phyloP scores from a whole-genome alignment of 2,329 filamentous ascomycete genomes.

The Trichoderma polysporum region DNA sequence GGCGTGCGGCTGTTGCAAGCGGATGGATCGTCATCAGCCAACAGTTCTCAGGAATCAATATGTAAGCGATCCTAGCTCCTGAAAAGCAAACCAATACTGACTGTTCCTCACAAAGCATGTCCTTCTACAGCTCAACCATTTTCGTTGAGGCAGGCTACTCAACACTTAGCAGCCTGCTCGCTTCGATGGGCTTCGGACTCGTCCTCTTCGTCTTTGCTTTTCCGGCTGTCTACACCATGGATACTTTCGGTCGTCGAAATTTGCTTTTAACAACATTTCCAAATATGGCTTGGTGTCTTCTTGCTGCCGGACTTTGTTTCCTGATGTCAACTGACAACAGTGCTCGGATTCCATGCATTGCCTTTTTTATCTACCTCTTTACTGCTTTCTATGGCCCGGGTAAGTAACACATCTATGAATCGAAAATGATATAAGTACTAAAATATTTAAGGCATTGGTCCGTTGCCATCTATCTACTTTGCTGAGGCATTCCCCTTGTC shows the following conservation, averaged over 20 bases:
- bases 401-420: slow-evolving; percentile 15
- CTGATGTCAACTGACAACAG: slow-evolving; percentile 40
- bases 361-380: slow-evolving; percentile 53
- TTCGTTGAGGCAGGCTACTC: slow-evolving; percentile 48
- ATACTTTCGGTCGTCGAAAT: slow-evolving; percentile 50
- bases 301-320: slow-evolving; percentile 45
- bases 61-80: background rate
- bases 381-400: slow-evolving; percentile 44
- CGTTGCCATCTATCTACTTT: slow-evolving; percentile 43
- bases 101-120: slow-evolving; percentile 34
- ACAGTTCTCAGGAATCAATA: slow-evolving; percentile 33
- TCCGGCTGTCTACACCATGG: slow-evolving; percentile 55
- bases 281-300: slow-evolving; percentile 33
- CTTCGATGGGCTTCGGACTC: slow-evolving; percentile 54
- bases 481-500: slow-evolving; percentile 54
- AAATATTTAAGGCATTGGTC: slow-evolving; percentile 30
- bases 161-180: slow-evolving; percentile 42
- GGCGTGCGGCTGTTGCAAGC: slow-evolving; percentile 41
- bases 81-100: background rate
- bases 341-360: slow-evolving; percentile 46
- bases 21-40: slow-evolving; percentile 36
- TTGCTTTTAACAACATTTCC: slow-evolving; percentile 38
- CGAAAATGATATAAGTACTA: background rate
- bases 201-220: slow-evolving; percentile 54
- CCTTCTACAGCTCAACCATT: slow-evolving; percentile 52